Percentiles rank a stretch among this genome's conserved stretches.
phyloP scores from a whole-genome alignment of 2,329 filamentous ascomycete species.

The Dactylonectria estremocensis region DNA sequence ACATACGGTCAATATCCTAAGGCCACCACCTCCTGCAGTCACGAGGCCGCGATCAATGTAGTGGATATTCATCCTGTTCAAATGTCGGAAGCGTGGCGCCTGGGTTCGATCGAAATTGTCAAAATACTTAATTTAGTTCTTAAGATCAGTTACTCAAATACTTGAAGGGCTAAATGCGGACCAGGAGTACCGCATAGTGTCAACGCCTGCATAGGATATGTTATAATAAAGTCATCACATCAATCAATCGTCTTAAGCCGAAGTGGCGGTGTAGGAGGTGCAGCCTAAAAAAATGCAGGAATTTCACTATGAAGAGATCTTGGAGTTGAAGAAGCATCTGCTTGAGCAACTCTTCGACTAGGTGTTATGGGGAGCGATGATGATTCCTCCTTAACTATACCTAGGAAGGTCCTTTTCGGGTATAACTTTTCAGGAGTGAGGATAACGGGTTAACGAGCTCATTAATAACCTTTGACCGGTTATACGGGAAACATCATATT shows the following conservation, averaged over 20 bases:
- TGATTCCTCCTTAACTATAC: too few species aligned
- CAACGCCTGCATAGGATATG: not conserved
- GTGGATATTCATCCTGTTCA: not conserved
- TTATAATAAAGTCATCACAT: constrained; percentile 1
- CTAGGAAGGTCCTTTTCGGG: too few species aligned
- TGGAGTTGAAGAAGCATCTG: not conserved
- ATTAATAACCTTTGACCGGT: too few species aligned
- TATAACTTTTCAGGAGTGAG: too few species aligned
- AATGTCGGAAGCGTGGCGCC: not conserved
- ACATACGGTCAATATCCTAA: not conserved
- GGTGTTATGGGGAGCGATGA: not conserved
- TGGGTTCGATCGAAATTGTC: constrained; percentile 2
- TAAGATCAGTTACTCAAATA: not conserved
- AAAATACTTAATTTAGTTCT: not conserved
- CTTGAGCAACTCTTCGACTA: not conserved
- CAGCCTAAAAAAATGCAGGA: not conserved
- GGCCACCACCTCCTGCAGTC: not conserved
- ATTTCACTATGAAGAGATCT: not conserved
- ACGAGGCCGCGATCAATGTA: not conserved
- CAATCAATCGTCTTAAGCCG: not conserved
- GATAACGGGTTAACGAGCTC: too few species aligned
- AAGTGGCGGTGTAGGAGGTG: not conserved
- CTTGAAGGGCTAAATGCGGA: constrained; percentile 1
- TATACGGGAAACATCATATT: too few species aligned
- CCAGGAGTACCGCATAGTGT: not conserved